These are phyloP conservation scores for Pythium rhizo-oryzae DNA, from an alignment of 352 stramenopile genomes.

Conservation along the genomic window DNA sequence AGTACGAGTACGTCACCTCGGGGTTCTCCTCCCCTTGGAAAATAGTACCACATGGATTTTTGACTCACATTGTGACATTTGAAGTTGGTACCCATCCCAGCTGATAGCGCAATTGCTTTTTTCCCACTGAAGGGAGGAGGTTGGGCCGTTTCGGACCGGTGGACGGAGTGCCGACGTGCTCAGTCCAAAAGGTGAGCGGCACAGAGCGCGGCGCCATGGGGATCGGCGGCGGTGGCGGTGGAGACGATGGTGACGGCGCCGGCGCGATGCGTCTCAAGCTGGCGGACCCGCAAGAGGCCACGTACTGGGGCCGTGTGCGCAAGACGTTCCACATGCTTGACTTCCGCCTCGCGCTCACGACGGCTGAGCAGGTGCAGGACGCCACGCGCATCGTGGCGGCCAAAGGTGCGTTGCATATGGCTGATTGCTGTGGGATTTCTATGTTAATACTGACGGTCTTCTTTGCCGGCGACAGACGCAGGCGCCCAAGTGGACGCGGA, in stretches of 20 bases:
- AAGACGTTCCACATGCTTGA: slow-evolving; percentile 87
- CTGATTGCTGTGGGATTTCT: too few relatives aligned
- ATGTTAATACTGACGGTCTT: not conserved
- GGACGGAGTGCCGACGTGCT: too few relatives aligned
- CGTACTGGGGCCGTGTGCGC: slow-evolving; percentile 72
- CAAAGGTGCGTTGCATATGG: slow-evolving; percentile 29
- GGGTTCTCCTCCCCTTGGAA: too few relatives aligned
- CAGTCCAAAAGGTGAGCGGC: not conserved
- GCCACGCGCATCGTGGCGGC: slow-evolving; percentile 45
- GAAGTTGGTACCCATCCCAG: not conserved
- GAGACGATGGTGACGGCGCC: slow-evolving; percentile 11
- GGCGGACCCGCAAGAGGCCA: slow-evolving; percentile 72
- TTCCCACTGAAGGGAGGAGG: too few relatives aligned
- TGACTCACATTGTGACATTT: not conserved
- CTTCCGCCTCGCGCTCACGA: slow-evolving; percentile 77
- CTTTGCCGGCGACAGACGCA: slow-evolving; percentile 28
- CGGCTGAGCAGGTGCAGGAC: slow-evolving; percentile 45
- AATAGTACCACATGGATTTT: too few relatives aligned
- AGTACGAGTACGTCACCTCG: too few relatives aligned
- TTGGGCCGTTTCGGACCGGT: not conserved
- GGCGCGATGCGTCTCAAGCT: slow-evolving; percentile 57
- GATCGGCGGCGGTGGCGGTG: slow-evolving; percentile 22
- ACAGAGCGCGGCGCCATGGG: too few relatives aligned
- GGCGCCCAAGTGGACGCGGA: slow-evolving; percentile 42
- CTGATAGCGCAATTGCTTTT: not conserved